Evolutionary conservation across 106 monocot genomes (phyloP).

Genomic region (Amphibolis antarctica): DNA sequence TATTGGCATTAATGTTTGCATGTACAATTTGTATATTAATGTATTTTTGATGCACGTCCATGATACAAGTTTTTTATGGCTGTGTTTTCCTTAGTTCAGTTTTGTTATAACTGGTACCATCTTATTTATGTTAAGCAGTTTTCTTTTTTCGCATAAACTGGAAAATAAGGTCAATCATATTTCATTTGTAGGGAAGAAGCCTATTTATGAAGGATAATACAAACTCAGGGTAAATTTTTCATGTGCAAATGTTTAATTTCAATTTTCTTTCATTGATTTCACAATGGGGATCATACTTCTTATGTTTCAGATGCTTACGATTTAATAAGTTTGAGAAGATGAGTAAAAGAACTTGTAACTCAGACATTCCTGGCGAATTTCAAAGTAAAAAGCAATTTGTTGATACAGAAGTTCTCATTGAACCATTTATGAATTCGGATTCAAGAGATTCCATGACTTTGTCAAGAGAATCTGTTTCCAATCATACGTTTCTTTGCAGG

Average conservation of each 20-base stretch:
- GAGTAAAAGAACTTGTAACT: constrained; percentile 17
- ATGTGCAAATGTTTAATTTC: neutral
- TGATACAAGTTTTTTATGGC: too few relatives aligned
- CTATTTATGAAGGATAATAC: too few relatives aligned
- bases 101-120: too few relatives aligned
- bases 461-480: constrained; percentile 11
- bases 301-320: constrained; percentile 13
- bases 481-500: constrained; percentile 15
- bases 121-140: too few relatives aligned
- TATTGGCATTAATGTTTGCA: too few relatives aligned
- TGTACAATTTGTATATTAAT: too few relatives aligned
- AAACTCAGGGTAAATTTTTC: too few relatives aligned
- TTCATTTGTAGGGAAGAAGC: too few relatives aligned
- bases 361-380: constrained; percentile 15
- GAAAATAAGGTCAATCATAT: too few relatives aligned
- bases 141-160: too few relatives aligned
- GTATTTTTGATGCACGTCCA: too few relatives aligned
- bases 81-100: too few relatives aligned
- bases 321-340: constrained; percentile 6
- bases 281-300: neutral
- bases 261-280: neutral
- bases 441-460: constrained; percentile 14
- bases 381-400: constrained; percentile 24
- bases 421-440: constrained; percentile 1
- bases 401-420: constrained; percentile 21